Evolutionary conservation across 164 flowering plant species (phyloP).

Genomic region (Liquidambar formosana): DNA sequence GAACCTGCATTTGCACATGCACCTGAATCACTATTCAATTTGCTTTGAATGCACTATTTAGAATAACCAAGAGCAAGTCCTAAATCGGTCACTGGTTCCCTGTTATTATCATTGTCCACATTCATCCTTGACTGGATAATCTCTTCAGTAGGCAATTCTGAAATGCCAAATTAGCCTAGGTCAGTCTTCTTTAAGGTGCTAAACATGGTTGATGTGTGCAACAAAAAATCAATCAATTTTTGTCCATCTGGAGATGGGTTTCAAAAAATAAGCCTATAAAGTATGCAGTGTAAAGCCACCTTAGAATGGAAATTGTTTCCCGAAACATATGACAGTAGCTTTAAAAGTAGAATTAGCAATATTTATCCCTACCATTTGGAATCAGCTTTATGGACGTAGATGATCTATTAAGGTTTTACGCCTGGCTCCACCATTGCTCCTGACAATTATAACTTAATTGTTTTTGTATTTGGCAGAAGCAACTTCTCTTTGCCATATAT

Average conservation of each 20-base stretch:
- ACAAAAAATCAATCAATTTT: background rate
- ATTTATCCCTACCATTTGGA: too few species aligned
- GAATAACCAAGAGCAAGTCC: conserved; percentile 34
- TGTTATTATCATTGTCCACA: conserved; percentile 30
- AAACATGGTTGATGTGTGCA: conserved; percentile 11
- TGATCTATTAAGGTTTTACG: too few species aligned
- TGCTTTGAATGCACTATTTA: conserved; percentile 21
- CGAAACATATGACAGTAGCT: background rate
- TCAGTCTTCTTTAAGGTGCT: conserved; percentile 20
- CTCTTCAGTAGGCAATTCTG: conserved; percentile 27
- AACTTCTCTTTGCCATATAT: background rate
- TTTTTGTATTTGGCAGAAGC: background rate
- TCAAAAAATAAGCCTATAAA: background rate
- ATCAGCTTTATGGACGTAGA: too few species aligned
- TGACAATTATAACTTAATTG: too few species aligned
- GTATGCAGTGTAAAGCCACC: background rate
- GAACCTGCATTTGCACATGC: conserved; percentile 97
- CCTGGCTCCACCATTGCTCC: too few species aligned
- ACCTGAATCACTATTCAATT: conserved; percentile 37
- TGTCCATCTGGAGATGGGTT: background rate
- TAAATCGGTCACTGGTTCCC: conserved; percentile 32
- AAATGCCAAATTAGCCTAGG: conserved; percentile 16
- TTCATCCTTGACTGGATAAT: conserved; percentile 28
- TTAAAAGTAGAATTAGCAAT: too few species aligned
- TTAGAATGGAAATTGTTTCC: background rate